phyloP scores from a whole-genome alignment of 495 filamentous ascomycete genomes.

The Penicillium coffeae region DNA sequence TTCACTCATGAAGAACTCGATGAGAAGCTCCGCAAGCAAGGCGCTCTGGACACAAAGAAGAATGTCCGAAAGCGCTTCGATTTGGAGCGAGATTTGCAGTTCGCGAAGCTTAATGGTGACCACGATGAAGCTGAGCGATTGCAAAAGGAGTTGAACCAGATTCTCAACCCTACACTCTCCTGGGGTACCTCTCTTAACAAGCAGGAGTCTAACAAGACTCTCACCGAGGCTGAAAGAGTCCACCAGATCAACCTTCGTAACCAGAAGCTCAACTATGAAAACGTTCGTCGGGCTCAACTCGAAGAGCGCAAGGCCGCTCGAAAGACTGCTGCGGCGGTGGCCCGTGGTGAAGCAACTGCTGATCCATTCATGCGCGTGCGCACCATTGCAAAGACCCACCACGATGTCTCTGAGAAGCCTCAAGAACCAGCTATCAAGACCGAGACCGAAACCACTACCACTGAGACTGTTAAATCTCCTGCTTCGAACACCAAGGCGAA shows the following conservation, averaged over 20 bases:
- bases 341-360: slow-evolving; percentile 47
- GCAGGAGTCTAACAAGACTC: slow-evolving; percentile 35
- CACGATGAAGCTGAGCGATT: slow-evolving; percentile 54
- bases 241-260: slow-evolving; percentile 73
- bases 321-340: slow-evolving; percentile 52
- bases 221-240: slow-evolving; percentile 67
- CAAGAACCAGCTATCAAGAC: slow-evolving; percentile 5
- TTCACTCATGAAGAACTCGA: slow-evolving; percentile 80
- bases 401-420: slow-evolving; percentile 47
- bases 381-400: slow-evolving; percentile 58
- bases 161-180: slow-evolving; percentile 66
- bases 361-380: slow-evolving; percentile 61
- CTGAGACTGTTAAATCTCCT: slow-evolving; percentile 46
- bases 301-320: slow-evolving; percentile 67
- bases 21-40: slow-evolving; percentile 68
- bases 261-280: slow-evolving; percentile 72
- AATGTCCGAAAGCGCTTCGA: slow-evolving; percentile 61
- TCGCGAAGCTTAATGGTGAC: slow-evolving; percentile 61
- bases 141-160: slow-evolving; percentile 62
- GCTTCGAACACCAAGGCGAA: too few species aligned
- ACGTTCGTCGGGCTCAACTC: slow-evolving; percentile 79
- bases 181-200: slow-evolving; percentile 58
- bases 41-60: slow-evolving; percentile 55
- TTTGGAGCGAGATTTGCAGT: slow-evolving; percentile 56
- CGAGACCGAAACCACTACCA: slow-evolving; percentile 35